These are phyloP conservation scores for Sporothrix dimorphospora DNA, from an alignment of 2,329 filamentous ascomycete genomes.

Conservation along the genomic window DNA sequence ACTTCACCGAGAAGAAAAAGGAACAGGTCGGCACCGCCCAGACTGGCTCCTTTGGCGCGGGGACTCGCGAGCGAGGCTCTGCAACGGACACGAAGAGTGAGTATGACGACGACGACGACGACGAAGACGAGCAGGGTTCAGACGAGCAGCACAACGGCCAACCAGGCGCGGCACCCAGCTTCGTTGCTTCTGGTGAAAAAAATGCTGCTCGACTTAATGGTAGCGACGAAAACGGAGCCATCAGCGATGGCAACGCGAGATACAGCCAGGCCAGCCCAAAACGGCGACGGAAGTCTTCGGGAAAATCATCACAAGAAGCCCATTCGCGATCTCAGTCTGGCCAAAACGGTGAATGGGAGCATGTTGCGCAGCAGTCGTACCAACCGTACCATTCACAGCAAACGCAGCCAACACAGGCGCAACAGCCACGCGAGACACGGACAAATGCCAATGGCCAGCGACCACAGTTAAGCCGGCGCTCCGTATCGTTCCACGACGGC, in stretches of 20 bases:
- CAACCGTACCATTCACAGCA: background rate
- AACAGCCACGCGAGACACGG: background rate
- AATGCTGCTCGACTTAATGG: background rate
- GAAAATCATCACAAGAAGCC: background rate
- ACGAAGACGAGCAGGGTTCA: conserved; percentile 20
- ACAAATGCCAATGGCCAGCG: background rate
- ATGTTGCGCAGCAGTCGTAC: background rate
- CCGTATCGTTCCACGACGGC: conserved; percentile 21
- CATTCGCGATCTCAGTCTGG: background rate
- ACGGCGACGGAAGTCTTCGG: background rate
- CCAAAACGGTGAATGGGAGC: background rate
- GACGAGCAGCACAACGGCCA: conserved; percentile 37
- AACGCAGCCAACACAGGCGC: background rate
- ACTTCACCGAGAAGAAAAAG: conserved; percentile 53
- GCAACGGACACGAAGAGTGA: conserved; percentile 33
- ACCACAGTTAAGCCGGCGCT: background rate
- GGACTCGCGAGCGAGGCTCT: conserved; percentile 27
- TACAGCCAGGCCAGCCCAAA: background rate
- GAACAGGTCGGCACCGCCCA: conserved; percentile 32
- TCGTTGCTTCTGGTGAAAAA: background rate
- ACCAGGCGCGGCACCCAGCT: background rate
- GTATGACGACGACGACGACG: conserved; percentile 36
- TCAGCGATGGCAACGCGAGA: background rate
- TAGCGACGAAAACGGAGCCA: background rate
- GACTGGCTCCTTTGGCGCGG: conserved; percentile 27